Base-by-base conservation (phyloP, 768 basidiomycete species). In the Leccinum sublutescens region DNA sequence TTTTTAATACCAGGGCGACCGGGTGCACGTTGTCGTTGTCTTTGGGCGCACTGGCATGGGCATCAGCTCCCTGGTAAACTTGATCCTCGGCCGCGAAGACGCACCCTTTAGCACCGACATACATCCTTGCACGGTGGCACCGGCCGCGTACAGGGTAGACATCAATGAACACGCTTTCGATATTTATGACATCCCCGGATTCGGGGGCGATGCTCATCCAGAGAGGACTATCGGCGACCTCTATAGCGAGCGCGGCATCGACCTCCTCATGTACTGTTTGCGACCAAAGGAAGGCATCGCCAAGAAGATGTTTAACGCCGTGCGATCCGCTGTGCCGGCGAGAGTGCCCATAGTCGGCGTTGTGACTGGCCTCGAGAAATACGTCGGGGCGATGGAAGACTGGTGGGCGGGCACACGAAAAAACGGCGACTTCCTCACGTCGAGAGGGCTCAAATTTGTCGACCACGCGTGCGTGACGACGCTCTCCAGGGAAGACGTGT, bases 391-490 rank as follows among this genome's bases (percentile, higher is more conserved):
- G 58, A 73, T 73, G 71, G 71, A 72, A 14, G 59, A 57, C 33
- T 75, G 62, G 78, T 78, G 77, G 77, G 55, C 67, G 0, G 69
- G 69, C 4, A 1, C 47, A 8, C 52, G 52, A 31, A 65, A 61
- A 60, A 80, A 80, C 36, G 68, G 75, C 11, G 63, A 64, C n/a
- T 63, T 61, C 25, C 78, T 81, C 54, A 60, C 63, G 31, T 52
- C 57, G 7, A 63, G 74, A 38, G 70, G 70, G 15, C 74, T 80
- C 62, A 60, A 66, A 10, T 78, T 78, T 25, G 64, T 63, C 33
- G 78, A 75, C 10, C 73, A 77, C 48, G 80, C 76, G 1, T 80
- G 80, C 64, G 70, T 80, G 64, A 79, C 78, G 34, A 75, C 77
- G 23, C 55, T 73, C 50, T 71, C 70, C 21, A 59, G 66, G 2